Base-by-base conservation (phyloP, 352 stramenopile species). In the Blastocystis sp. region DNA sequence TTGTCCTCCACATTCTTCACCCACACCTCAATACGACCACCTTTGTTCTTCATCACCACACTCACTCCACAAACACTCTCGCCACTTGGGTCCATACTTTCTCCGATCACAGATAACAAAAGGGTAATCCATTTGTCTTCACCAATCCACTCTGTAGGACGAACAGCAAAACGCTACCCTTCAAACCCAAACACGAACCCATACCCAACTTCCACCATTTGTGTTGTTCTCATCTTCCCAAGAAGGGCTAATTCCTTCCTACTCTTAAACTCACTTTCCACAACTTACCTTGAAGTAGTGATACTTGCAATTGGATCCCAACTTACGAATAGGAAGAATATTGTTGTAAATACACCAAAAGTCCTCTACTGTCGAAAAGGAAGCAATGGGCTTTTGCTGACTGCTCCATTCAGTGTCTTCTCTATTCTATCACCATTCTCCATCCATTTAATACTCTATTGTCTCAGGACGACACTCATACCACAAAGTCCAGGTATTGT, bases 201-300 rank as follows among this genome's bases (percentile, higher is more conserved):
- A 19, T 39, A 73, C 61, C 61, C 61, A 73, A 39, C 61, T 49
- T 21, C 61, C 61, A 73, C 61, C 61, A 39, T 73, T 46, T 14
- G 11, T n/a, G 24, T 73, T 73, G 11, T 16, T 29, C 61, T 73
- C 61, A 73, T 73, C 61, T 73, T 73, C 61, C 61, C 61, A 73
- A 9, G 61, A 73, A 19, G 61, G 61, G 32, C 12, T 37, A 39
- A 73, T 73, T 46, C 61, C 61, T 12, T 39, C 24, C 61, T 73
- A 73, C 32, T 12, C 61, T 12, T 7, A 21, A 73, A 73, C 21
- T n/a, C 12, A 39, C 61, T n/a, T 12, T 39, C 12, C n/a, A 5
- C 24, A 29, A 73, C 32, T 12, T 37, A 73, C 61, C 61, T 73
- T 73, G 32, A 73, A 73, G 24, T 49, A 73, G 32, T 73, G 61